Base-by-base conservation (phyloP, 768 basidiomycete species). In the Fomitopsis pulvina region DNA sequence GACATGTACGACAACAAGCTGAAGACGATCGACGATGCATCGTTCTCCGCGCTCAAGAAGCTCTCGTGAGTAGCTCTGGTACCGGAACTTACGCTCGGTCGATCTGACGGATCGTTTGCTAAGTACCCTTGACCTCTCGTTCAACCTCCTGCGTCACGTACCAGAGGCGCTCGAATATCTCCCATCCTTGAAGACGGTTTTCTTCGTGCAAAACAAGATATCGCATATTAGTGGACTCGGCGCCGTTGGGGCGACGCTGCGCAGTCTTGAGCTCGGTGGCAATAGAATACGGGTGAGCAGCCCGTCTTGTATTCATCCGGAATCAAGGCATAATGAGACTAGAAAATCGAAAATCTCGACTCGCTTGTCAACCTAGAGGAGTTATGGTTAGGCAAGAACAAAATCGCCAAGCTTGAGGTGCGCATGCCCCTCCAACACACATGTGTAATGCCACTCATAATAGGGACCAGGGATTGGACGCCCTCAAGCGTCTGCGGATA, bases 311-410 rank as follows among this genome's bases (percentile, higher is more conserved):
- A 18, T 16, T 1, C n/a, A 12, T 18, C 2, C 21, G 11, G 16
- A 24, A 16, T 7, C 11, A 25, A 18, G 11, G 14, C 12, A 24
- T 40, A 2, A 37, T 27, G 4, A 20, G 24, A 26, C 9, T 52
- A 96, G 93, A 79, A 75, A 71, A 95, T 99, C 50, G 91, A 97
- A 64, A 85, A 85, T 34, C 67, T 98, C 3, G 89, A 90, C 10
- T 73, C 78, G 1, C 70, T 96, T 32, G 78, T 83, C 1, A 88
- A 86, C 56, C 71, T 99, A 9, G 90, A 93, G 57, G 93, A 97
- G 59, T 72, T 99, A 2, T 98, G 95, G 92, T 69, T 98, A 2
- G 96, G 96, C 7, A 99, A 99, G 76, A 99, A 99, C 65, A 99
- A 97, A 71, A 91, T 99, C 51, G 64, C 83, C 5, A 84, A 80